Evolutionary conservation across 1,139 yeast species (phyloP).

Genomic region (Kodamaea plutei): DNA sequence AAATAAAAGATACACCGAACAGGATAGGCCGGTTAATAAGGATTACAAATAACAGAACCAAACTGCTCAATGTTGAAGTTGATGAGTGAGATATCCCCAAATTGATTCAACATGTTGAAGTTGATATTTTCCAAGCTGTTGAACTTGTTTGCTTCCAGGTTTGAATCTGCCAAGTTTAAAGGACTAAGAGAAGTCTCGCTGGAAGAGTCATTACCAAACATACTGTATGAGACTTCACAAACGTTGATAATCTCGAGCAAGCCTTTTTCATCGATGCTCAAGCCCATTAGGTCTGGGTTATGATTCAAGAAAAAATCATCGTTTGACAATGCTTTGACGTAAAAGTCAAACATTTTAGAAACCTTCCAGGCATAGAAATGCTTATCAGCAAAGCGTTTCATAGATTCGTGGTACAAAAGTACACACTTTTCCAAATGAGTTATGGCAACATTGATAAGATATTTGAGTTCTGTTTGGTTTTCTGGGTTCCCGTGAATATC

Average conservation of each 20-base stretch:
- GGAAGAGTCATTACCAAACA: not conserved
- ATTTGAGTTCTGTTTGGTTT: not conserved
- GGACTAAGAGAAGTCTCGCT: too few species aligned
- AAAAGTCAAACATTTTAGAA: conserved; percentile 1
- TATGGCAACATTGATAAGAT: conserved; percentile 1
- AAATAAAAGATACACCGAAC: too few species aligned
- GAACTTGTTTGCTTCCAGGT: too few species aligned
- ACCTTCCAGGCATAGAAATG: conserved; percentile 3
- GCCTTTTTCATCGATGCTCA: conserved; percentile 1
- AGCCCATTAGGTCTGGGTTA: not conserved
- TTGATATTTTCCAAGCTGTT: too few species aligned
- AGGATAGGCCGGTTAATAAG: too few species aligned
- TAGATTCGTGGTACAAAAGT: conserved; percentile 1
- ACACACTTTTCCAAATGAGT: conserved; percentile 1
- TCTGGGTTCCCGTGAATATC: not conserved
- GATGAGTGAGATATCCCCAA: conserved; percentile 1
- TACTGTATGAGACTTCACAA: conserved; percentile 1
- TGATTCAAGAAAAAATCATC: not conserved
- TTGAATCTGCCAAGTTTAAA: too few species aligned
- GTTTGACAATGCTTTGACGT: conserved; percentile 1
- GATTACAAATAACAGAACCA: too few species aligned
- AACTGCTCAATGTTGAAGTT: too few species aligned
- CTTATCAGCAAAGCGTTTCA: not conserved
- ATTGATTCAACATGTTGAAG: conserved; percentile 1
- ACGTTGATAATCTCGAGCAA: conserved; percentile 1